Conservation (phyloP, 2,329 filamentous ascomycete species). For the Blastomyces percursus region DNA sequence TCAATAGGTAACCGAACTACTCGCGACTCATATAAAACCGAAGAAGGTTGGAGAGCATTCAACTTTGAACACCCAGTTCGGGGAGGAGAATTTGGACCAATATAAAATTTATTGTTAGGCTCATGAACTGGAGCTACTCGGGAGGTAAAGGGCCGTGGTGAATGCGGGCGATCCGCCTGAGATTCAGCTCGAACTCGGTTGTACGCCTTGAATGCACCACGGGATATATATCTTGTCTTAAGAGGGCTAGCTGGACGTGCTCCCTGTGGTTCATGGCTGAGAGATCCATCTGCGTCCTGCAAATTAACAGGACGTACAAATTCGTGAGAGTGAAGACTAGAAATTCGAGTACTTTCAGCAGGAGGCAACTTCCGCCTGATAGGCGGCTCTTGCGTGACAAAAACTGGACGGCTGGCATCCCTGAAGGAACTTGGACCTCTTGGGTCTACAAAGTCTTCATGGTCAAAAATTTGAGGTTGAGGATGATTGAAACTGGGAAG, state of each 20-base stretch:
- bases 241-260: not conserved
- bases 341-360: conserved; percentile 8
- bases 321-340: conserved; percentile 26
- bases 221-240: not conserved
- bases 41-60: conserved; percentile 7
- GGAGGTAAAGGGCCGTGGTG: not conserved
- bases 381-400: conserved; percentile 14
- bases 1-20: conserved; percentile 10
- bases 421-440: conserved; percentile 3
- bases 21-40: conserved; percentile 14
- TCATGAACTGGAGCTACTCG: not conserved
- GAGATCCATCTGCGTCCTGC: conserved; percentile 14
- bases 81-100: conserved; percentile 1
- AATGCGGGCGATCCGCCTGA: not conserved
- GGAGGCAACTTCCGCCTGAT: conserved; percentile 14
- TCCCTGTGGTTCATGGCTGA: not conserved
- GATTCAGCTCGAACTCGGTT: not conserved
- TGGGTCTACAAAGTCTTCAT: conserved; percentile 14
- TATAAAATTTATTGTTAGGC: not conserved
- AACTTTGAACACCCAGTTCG: conserved; percentile 1
- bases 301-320: conserved; percentile 28
- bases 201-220: conserved; percentile 4
- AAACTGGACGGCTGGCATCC: conserved; percentile 7
- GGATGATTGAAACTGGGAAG: conserved; percentile 11
- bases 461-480: conserved; percentile 15